Evolutionary conservation across 208 protist species (phyloP).

Genomic region (Leptomonas pyrrhocoris): DNA sequence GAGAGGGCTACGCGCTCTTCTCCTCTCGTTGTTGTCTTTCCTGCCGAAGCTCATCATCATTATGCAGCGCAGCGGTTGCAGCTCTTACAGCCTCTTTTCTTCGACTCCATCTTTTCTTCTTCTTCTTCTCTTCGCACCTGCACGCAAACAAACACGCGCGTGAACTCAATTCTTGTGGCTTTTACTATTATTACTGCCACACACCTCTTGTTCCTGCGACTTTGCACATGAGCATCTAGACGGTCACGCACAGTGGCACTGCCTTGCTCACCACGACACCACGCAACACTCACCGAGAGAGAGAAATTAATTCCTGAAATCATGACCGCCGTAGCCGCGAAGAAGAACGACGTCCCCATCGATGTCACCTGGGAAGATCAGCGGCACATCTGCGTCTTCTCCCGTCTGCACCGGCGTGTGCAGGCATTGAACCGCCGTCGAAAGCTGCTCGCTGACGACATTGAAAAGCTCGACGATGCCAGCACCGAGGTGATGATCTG

Average conservation of each 20-base stretch:
- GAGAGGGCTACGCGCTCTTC: too few relatives aligned
- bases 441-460: conserved; percentile 52
- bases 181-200: background rate
- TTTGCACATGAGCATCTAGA: too few relatives aligned
- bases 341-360: conserved; percentile 63
- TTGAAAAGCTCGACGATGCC: conserved; percentile 77
- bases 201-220: too few relatives aligned
- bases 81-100: too few relatives aligned
- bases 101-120: background rate
- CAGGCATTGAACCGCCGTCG: conserved; percentile 58
- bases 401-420: conserved; percentile 70
- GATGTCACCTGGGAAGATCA: conserved; percentile 92
- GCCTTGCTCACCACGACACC: too few relatives aligned
- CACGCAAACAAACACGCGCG: too few relatives aligned
- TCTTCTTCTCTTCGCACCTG: background rate
- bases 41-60: too few relatives aligned
- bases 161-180: too few relatives aligned
- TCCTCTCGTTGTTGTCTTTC: too few relatives aligned
- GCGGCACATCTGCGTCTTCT: conserved; percentile 86
- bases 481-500: conserved; percentile 61
- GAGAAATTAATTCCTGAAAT: background rate
- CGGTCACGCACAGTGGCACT: too few relatives aligned
- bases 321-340: conserved; percentile 18
- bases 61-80: too few relatives aligned
- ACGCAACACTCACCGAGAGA: background rate